These are phyloP conservation scores for Talaromyces sp. DNA, from an alignment of 2,329 filamentous ascomycete species.

Conservation along the genomic window DNA sequence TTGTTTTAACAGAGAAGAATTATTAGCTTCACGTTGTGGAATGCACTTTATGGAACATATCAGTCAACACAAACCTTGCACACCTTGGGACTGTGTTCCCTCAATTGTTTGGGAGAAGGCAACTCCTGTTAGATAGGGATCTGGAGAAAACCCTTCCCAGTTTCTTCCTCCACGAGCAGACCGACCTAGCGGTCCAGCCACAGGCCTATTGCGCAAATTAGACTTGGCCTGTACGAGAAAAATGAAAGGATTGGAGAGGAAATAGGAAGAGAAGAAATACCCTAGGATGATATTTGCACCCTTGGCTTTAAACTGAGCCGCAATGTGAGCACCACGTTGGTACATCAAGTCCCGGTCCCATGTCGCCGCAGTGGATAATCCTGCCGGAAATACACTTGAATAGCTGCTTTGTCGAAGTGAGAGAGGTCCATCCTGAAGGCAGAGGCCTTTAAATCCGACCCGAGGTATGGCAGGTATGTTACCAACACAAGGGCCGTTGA, in stretches of 20 bases:
- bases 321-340: constrained; percentile 50
- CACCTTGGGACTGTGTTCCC: constrained; percentile 45
- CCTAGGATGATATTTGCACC: constrained; percentile 40
- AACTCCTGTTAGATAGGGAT: constrained; percentile 42
- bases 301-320: constrained; percentile 42
- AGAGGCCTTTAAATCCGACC: constrained; percentile 34
- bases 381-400: constrained; percentile 68
- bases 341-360: constrained; percentile 57
- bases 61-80: constrained; percentile 51
- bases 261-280: constrained; percentile 18
- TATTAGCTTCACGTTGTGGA: no score
- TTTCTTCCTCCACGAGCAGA: constrained; percentile 39
- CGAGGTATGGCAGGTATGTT: constrained; percentile 29
- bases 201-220: constrained; percentile 2
- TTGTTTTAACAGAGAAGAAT: no score
- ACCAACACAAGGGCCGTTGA: constrained; percentile 26
- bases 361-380: constrained; percentile 63
- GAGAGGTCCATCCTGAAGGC: constrained; percentile 36
- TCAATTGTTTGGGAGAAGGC: constrained; percentile 37
- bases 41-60: constrained; percentile 12
- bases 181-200: constrained; percentile 37
- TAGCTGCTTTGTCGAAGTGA: constrained; percentile 67
- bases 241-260: not conserved
- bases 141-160: constrained; percentile 43
- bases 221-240: not conserved